Conservation (phyloP, 176 grass and related monocot species). For the Leersia perrieri region DNA sequence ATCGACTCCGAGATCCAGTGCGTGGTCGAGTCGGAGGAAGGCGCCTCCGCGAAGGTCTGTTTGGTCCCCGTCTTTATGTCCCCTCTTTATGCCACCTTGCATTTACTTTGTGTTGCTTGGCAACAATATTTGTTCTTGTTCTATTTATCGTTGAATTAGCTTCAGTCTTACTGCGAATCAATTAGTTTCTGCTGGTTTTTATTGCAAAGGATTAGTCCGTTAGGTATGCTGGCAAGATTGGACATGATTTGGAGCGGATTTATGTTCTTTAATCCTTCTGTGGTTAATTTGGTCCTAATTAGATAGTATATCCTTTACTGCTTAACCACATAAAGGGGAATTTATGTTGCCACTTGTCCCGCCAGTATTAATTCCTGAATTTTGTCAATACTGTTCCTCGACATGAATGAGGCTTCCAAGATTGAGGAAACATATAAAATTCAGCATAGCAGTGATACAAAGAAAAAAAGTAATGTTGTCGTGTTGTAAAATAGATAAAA, state of each 20-base stretch:
- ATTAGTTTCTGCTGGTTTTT: neutral
- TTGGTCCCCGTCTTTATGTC: neutral
- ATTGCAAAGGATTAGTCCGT: neutral
- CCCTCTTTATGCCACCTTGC: neutral
- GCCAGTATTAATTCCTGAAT: neutral
- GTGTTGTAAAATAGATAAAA: neutral
- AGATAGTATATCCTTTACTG: neutral
- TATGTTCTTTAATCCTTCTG: neutral
- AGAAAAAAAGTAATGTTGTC: neutral
- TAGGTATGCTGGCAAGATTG: neutral
- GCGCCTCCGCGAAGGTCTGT: slow-evolving; percentile 27
- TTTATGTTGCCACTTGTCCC: neutral
- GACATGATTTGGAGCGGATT: neutral
- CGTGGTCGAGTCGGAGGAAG: slow-evolving; percentile 33
- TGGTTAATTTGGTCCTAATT: neutral
- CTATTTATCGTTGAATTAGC: neutral
- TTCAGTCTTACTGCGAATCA: neutral
- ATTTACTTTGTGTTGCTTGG: neutral
- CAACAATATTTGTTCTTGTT: neutral
- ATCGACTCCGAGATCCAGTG: slow-evolving; percentile 74
- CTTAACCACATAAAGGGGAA: neutral
- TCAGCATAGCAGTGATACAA: neutral
- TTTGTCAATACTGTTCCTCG: neutral
- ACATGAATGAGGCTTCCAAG: neutral
- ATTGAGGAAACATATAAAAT: neutral